phyloP scores from a whole-genome alignment of 163 green algal genomes.

The Botryococcus braunii region DNA sequence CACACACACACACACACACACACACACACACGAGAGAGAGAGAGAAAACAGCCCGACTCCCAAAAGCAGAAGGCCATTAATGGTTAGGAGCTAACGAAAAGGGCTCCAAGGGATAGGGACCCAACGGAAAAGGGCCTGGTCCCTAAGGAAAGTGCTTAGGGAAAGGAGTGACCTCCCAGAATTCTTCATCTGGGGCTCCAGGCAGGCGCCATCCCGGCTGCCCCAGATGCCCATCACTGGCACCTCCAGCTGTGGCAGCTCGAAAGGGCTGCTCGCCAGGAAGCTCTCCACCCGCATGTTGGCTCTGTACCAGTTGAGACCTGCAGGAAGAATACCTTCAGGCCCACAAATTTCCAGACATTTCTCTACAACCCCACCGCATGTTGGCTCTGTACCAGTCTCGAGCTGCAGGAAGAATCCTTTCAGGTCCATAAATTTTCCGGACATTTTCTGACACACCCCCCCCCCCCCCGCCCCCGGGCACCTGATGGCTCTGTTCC shows the following conservation, averaged over 20 bases:
- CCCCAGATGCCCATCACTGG: slow-evolving; percentile 17
- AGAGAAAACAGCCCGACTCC: no score
- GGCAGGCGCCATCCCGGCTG: neutral
- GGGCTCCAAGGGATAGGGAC: neutral
- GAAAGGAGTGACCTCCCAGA: neutral
- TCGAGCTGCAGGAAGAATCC: no score
- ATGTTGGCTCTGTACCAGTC: neutral
- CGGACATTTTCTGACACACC: no score
- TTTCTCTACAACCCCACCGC: neutral
- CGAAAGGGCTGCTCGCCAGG: neutral
- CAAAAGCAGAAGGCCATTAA: neutral
- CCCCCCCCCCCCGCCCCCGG: no score
- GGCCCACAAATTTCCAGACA: neutral
- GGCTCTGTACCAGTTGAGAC: slow-evolving; percentile 12
- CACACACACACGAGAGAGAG: no score
- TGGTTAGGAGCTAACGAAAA: neutral
- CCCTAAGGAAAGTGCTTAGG: no score
- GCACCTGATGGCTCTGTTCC: no score
- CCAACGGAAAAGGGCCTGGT: no score
- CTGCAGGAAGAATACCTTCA: slow-evolving; percentile 1
- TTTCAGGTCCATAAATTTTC: no score
- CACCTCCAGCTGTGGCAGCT: slow-evolving; percentile 1
- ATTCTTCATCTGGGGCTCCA: neutral
- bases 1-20: no score
- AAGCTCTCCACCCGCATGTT: slow-evolving; percentile 10